Percentiles rank a stretch among this genome's conserved stretches.
These are phyloP conservation scores for Brettanomyces custersianus DNA, from an alignment of 805 yeast species.

Conservation along the genomic window DNA sequence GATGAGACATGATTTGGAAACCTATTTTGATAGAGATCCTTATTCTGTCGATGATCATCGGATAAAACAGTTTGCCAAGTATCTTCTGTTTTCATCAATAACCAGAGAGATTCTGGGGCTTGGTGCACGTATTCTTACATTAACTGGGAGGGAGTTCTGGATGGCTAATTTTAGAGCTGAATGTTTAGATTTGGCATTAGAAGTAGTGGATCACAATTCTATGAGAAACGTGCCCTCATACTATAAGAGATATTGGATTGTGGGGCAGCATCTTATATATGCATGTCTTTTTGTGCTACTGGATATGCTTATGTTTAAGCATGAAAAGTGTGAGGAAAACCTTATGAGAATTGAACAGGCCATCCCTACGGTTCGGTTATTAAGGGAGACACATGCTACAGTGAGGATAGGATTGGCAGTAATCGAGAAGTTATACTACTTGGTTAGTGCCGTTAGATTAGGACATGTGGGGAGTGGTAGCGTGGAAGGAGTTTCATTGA, in stretches of 20 bases:
- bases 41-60: neutral
- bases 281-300: constrained; percentile 18
- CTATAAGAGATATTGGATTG: constrained; percentile 20
- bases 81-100: constrained; percentile 16
- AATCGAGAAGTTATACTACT: constrained; percentile 15
- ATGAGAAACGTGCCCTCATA: constrained; percentile 10
- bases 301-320: constrained; percentile 18
- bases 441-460: constrained; percentile 14
- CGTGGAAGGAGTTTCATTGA: constrained; percentile 12
- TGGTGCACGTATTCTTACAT: constrained; percentile 14
- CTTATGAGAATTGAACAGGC: constrained; percentile 11
- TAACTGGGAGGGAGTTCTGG: constrained; percentile 16
- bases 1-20: constrained; percentile 7
- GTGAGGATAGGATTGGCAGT: constrained; percentile 20
- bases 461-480: constrained; percentile 4
- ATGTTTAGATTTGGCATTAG: constrained; percentile 13
- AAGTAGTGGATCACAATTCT: constrained; percentile 13
- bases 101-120: constrained; percentile 16
- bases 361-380: constrained; percentile 11
- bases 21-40: constrained; percentile 2
- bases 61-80: constrained; percentile 6
- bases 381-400: constrained; percentile 14
- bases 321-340: constrained; percentile 13
- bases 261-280: constrained; percentile 19
- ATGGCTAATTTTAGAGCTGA: constrained; percentile 10